A percentile compares a stretch with the other conserved stretches of the same genome.
Conservation (phyloP, 108 stramenopile species). For the Cyclotella choctawhatcheeana region DNA sequence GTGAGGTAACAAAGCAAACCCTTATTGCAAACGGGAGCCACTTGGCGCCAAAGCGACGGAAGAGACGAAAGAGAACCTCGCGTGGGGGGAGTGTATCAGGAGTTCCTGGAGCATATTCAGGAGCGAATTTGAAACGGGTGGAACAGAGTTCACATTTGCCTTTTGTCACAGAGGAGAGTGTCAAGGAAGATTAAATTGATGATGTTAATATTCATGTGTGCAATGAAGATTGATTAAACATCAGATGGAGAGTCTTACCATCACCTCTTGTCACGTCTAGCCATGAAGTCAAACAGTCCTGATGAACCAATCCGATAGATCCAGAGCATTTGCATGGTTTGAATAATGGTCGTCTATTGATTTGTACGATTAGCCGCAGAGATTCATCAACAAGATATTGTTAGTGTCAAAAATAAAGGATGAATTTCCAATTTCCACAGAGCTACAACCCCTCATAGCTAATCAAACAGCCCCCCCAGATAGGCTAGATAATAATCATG, state of each 20-base stretch:
- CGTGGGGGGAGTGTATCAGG: conserved; percentile 73
- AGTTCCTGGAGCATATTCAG: conserved; percentile 76
- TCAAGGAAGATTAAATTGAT: neutral
- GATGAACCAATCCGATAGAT: conserved; percentile 90
- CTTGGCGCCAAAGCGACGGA: conserved; percentile 61
- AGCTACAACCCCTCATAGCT: too few species aligned
- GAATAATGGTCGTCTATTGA: conserved; percentile 71
- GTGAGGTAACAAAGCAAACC: conserved; percentile 54
- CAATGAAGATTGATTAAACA: neutral
- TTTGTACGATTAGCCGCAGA: neutral
- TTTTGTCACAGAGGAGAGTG: too few species aligned
- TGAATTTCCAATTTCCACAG: too few species aligned
- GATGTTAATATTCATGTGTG: neutral
- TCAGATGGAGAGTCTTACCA: conserved; percentile 38
- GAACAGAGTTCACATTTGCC: conserved; percentile 86
- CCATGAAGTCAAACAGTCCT: conserved; percentile 92
- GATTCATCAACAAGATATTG: neutral
- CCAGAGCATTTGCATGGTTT: conserved; percentile 90
- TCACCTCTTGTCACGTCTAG: conserved; percentile 78
- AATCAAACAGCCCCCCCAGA: too few species aligned
- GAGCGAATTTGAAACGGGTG: conserved; percentile 82
- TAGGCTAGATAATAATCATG: too few species aligned
- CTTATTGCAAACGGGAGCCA: conserved; percentile 84
- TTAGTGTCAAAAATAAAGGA: neutral
- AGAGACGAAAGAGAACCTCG: conserved; percentile 74